A percentile compares a stretch with the other conserved stretches of the same genome.
phyloP scores from a whole-genome alignment of 2,329 filamentous ascomycete species.

The Cladosporium sp. region DNA sequence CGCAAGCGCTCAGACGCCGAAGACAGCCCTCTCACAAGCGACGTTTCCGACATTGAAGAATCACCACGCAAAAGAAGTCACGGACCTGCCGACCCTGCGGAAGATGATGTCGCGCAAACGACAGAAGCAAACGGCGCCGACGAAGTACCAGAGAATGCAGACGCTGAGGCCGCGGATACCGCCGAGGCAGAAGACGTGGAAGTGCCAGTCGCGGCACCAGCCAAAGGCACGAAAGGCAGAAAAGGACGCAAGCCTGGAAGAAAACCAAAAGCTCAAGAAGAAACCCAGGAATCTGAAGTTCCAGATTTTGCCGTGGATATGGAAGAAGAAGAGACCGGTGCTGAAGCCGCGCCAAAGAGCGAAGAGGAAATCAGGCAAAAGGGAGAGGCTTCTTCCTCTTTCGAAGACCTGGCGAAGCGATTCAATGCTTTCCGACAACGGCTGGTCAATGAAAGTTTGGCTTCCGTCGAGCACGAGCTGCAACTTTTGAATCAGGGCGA shows the following conservation, averaged over 20 bases:
- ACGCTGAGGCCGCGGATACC: neutral
- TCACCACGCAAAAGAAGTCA: constrained; percentile 32
- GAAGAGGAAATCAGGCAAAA: constrained; percentile 49
- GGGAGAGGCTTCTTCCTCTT: constrained; percentile 24
- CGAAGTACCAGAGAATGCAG: constrained; percentile 29
- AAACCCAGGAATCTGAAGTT: constrained; percentile 31
- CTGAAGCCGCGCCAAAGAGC: constrained; percentile 36
- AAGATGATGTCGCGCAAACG: constrained; percentile 11
- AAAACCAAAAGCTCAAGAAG: constrained; percentile 24
- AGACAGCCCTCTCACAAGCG: constrained; percentile 36
- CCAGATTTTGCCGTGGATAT: constrained; percentile 11
- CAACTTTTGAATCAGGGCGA: constrained; percentile 55
- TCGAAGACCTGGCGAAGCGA: constrained; percentile 78
- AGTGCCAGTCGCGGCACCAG: constrained; percentile 5
- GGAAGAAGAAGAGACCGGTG: constrained; percentile 24
- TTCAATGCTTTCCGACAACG: constrained; percentile 80
- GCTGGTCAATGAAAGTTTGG: constrained; percentile 49
- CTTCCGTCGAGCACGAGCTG: constrained; percentile 68
- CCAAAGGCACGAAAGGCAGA: constrained; percentile 23
- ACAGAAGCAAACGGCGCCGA: constrained; percentile 27
- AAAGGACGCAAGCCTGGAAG: constrained; percentile 11
- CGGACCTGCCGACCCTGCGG: constrained; percentile 16
- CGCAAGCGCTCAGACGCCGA: constrained; percentile 42
- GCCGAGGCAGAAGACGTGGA: constrained; percentile 39
- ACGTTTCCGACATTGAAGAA: constrained; percentile 32